A percentile compares a stretch with the other conserved stretches of the same genome.
These are phyloP conservation scores for Fusarium agapanthi DNA, from an alignment of 2,329 filamentous ascomycete species.

Conservation along the genomic window DNA sequence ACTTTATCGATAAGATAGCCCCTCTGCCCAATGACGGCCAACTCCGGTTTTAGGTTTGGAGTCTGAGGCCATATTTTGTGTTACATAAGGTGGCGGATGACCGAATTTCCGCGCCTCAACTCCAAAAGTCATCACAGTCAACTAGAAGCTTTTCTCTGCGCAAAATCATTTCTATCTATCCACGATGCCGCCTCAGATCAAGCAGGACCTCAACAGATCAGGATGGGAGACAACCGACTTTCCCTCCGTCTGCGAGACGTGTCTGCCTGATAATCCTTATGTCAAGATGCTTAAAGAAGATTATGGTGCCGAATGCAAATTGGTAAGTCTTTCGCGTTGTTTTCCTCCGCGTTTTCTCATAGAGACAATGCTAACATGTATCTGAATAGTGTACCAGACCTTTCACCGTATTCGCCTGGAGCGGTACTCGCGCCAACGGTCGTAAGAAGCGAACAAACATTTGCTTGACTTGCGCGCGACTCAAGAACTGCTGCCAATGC, in stretches of 20 bases:
- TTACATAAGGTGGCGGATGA: slow-evolving; percentile 43
- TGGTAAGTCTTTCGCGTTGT: slow-evolving; percentile 49
- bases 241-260: slow-evolving; percentile 89
- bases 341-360: neutral
- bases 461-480: slow-evolving; percentile 92
- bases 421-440: slow-evolving; percentile 84
- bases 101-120: slow-evolving; percentile 40
- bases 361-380: neutral
- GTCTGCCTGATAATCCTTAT: slow-evolving; percentile 94
- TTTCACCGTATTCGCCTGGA: slow-evolving; percentile 96
- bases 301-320: slow-evolving; percentile 85
- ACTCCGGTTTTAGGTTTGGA: slow-evolving; percentile 2
- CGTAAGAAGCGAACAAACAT: slow-evolving; percentile 95
- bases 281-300: slow-evolving; percentile 99
- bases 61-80: slow-evolving; percentile 16
- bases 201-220: slow-evolving; percentile 92
- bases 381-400: slow-evolving; percentile 78
- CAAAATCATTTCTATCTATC: slow-evolving; percentile 29
- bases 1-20: slow-evolving; percentile 44
- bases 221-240: slow-evolving; percentile 96
- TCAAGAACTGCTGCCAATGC: slow-evolving; percentile 99
- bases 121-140: slow-evolving; percentile 37
- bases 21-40: slow-evolving; percentile 29
- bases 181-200: slow-evolving; percentile 87
- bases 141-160: slow-evolving; percentile 19